Evolutionary conservation across 805 yeast species (phyloP).

Genomic region (Ogataea ramenticola): DNA sequence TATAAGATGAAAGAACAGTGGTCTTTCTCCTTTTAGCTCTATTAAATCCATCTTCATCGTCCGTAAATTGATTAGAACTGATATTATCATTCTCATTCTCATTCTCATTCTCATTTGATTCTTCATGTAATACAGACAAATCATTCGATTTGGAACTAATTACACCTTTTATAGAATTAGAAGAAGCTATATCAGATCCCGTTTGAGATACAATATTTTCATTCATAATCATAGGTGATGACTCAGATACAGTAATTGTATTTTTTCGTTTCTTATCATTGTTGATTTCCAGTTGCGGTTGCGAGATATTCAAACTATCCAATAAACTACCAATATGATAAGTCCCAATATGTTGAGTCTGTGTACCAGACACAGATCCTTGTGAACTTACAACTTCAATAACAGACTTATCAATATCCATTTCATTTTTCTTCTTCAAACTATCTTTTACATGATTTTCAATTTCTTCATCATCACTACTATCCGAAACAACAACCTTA

Average conservation of each 20-base stretch:
- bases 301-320: too few relatives aligned
- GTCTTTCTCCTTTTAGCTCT: neutral
- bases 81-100: too few relatives aligned
- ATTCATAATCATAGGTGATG: too few relatives aligned
- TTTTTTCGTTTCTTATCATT: too few relatives aligned
- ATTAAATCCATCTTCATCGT: neutral
- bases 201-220: neutral
- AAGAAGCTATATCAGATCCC: neutral
- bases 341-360: slow-evolving; percentile 1
- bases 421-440: too few relatives aligned
- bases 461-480: slow-evolving; percentile 7
- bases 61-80: neutral
- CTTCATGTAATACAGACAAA: too few relatives aligned
- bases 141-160: neutral
- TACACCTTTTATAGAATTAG: too few relatives aligned
- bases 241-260: too few relatives aligned
- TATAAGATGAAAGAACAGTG: neutral
- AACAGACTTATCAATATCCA: neutral
- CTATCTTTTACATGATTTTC: too few relatives aligned
- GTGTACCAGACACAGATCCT: slow-evolving; percentile 6
- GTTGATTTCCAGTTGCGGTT: too few relatives aligned
- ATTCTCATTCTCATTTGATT: neutral
- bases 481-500: slow-evolving; percentile 5
- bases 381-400: slow-evolving; percentile 13
- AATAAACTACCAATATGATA: neutral